Conservation (phyloP, 345 rosid species). For the Triadica sebifera region DNA sequence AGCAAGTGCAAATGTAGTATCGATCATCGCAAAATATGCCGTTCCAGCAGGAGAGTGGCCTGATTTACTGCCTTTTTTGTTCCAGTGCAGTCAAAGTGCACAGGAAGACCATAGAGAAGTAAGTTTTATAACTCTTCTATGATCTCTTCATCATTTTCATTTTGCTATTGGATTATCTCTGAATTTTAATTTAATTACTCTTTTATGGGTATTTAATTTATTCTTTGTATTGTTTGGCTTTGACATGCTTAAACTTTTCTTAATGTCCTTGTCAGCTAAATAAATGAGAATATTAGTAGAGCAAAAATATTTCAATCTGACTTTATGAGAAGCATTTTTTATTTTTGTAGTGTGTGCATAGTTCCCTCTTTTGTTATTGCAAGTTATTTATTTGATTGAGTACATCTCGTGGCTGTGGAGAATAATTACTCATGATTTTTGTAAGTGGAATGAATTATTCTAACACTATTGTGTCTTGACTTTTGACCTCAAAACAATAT, state of each 20-base stretch:
- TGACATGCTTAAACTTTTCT: too few relatives aligned
- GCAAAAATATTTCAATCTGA: background rate
- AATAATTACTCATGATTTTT: too few relatives aligned
- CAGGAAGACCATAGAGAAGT: constrained; percentile 99
- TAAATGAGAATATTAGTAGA: background rate
- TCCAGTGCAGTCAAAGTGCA: constrained; percentile 91
- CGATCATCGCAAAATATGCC: constrained; percentile 86
- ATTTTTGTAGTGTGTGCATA: too few relatives aligned
- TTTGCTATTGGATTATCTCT: background rate
- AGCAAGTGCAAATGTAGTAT: constrained; percentile 98
- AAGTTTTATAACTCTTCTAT: background rate
- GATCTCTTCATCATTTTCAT: background rate
- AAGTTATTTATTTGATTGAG: too few relatives aligned
- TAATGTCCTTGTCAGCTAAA: background rate
- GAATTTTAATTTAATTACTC: background rate
- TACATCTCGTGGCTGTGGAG: too few relatives aligned
- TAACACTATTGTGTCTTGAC: too few relatives aligned
- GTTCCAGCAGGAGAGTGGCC: constrained; percentile 99
- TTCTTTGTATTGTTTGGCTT: background rate
- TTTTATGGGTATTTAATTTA: background rate
- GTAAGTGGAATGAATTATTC: too few relatives aligned
- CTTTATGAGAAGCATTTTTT: background rate
- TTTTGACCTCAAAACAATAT: too few relatives aligned
- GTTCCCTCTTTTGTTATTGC: too few relatives aligned
- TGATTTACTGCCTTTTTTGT: constrained; percentile 79